Percentiles rank a stretch among this genome's conserved stretches.
These are phyloP conservation scores for Helichrysum umbraculigerum DNA, from an alignment of 129 eudicot species.

Conservation along the genomic window DNA sequence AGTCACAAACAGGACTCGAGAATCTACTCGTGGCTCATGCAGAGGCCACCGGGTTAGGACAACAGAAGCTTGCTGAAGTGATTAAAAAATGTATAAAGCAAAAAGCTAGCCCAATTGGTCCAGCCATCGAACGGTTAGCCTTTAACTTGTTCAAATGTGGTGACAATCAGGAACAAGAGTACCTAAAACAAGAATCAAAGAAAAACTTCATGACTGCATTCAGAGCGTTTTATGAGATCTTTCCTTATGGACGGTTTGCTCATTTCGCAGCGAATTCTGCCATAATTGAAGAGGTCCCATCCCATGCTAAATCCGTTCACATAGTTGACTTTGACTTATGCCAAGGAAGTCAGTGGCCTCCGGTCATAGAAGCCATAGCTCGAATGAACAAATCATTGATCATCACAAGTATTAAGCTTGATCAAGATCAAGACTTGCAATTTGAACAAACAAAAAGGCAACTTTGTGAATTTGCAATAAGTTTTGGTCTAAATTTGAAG, in stretches of 20 bases:
- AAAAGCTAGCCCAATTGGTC: conserved; percentile 51
- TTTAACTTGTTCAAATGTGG: conserved; percentile 36
- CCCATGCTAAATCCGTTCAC: conserved; percentile 32
- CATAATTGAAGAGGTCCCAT: conserved; percentile 58
- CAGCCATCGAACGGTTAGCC: conserved; percentile 49
- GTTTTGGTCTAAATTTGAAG: conserved; percentile 40
- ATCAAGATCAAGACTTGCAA: conserved; percentile 31
- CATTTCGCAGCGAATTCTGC: conserved; percentile 63
- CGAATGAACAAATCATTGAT: conserved; percentile 25
- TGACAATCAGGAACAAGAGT: conserved; percentile 42
- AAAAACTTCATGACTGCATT: conserved; percentile 43
- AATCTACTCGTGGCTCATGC: conserved; percentile 57
- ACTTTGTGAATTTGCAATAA: conserved; percentile 40
- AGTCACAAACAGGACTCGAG: conserved; percentile 27
- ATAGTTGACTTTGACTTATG: conserved; percentile 66
- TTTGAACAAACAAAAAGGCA: conserved; percentile 52
- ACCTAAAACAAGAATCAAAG: conserved; percentile 44
- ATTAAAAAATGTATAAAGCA: conserved; percentile 37
- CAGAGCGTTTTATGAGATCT: conserved; percentile 49
- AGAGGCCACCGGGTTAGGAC: conserved; percentile 56
- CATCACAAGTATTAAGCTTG: conserved; percentile 44
- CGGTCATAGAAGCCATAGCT: conserved; percentile 53
- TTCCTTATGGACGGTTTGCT: conserved; percentile 56
- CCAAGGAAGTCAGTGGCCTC: conserved; percentile 68
- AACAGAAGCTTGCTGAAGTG: conserved; percentile 43